Base-by-base conservation (phyloP, 305 asterid species). In the Solanum hybrid region DNA sequence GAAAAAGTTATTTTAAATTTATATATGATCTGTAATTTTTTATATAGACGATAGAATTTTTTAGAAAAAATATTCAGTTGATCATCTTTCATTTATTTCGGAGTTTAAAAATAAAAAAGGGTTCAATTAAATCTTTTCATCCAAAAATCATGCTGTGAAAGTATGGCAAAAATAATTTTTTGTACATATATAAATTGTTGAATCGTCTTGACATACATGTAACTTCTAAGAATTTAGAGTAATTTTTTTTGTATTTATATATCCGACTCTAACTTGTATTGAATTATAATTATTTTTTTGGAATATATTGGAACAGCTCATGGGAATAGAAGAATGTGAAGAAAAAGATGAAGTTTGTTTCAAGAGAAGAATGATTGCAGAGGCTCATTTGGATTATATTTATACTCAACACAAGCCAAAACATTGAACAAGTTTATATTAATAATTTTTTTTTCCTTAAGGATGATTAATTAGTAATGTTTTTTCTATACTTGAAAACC, bases 341-440 rank as follows among this genome's bases (percentile, higher is more conserved):
- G 92, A 91, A 40, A 85, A 77, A 19, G 95, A 95, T 86, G 94
- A 91, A 90, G 92, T 4, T 9, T 95, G 96, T 90, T 72, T 91
- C 4, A 91, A 87, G 87, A 94, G 95, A 93, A 94, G 96, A 91
- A 93, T 95, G 94, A 88, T 93, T 60, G 94, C 92, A 27, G 96
- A 95, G 87, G 95, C 96, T 87, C 97, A 95, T 89, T 91, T 95
- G 93, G 97, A 95, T 77, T 95, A 94, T 72, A 95, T 95, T 89
- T 95, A 95, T 71, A 95, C 97, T 71, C 96, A 95, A 38, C 92
- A 91, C 10, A 93, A 92, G 82, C 92, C 94, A 34, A 94, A 90
- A 87, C 89, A 80, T 24, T 90, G 73, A 60, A 80, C 24, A 5
- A 80, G 8, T 13, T 80, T 40, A 35, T 10, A 17, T 32, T 35